Percentiles rank a stretch among this genome's conserved stretches.
phyloP scores from a whole-genome alignment of 129 eudicot species.

The Flaveria bidentis region DNA sequence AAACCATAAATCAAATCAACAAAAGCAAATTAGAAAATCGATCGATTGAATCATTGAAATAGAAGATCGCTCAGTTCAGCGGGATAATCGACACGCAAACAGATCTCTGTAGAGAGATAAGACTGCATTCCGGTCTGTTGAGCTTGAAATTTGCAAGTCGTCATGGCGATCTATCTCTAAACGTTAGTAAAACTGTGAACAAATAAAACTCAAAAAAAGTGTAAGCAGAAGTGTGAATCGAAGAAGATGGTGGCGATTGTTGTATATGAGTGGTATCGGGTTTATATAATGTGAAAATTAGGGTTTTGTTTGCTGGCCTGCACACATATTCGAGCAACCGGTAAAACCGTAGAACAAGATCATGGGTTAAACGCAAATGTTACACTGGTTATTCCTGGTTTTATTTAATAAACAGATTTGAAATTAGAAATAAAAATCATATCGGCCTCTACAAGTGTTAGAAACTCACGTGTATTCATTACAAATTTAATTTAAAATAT shows the following conservation, averaged over 20 bases:
- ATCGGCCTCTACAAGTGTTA: too few species aligned
- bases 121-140: constrained; percentile 76
- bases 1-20: neutral
- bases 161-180: constrained; percentile 37
- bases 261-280: neutral
- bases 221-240: neutral
- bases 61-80: constrained; percentile 71
- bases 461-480: too few species aligned
- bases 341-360: neutral
- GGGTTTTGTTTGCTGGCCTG: neutral
- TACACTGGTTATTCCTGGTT: too few species aligned
- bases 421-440: too few species aligned
- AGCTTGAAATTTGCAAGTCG: constrained; percentile 69
- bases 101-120: constrained; percentile 23
- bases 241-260: constrained; percentile 1
- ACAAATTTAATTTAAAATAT: too few species aligned
- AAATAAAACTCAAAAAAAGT: neutral
- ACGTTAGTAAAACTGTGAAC: neutral
- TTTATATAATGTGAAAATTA: neutral
- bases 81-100: constrained; percentile 78
- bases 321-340: neutral
- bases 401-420: too few species aligned
- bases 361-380: neutral
- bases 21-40: neutral
- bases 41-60: neutral